phyloP scores from a whole-genome alignment of 164 flowering plant genomes.

The Chimonanthus praecox region DNA sequence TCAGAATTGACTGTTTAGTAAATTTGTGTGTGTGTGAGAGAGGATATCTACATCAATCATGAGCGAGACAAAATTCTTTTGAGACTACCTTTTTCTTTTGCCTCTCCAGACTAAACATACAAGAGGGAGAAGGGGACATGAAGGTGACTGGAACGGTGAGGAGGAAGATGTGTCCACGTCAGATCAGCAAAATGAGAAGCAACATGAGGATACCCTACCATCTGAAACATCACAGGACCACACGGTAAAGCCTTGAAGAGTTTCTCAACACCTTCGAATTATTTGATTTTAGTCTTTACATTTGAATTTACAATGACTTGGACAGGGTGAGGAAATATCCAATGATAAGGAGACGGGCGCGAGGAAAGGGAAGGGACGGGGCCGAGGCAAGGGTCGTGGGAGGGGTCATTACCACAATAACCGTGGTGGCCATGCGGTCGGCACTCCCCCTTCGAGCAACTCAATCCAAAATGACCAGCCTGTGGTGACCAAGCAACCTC shows the following conservation, averaged over 20 bases:
- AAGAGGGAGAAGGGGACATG: slow-evolving; percentile 51
- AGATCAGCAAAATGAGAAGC: slow-evolving; percentile 58
- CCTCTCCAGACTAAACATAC: slow-evolving; percentile 41
- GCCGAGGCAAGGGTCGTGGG: slow-evolving; percentile 70
- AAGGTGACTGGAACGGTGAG: slow-evolving; percentile 47
- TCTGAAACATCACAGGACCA: slow-evolving; percentile 41
- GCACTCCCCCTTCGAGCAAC: slow-evolving; percentile 32
- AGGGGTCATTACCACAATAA: slow-evolving; percentile 43
- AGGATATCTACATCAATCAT: no score
- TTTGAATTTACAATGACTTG: background rate
- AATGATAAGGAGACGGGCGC: slow-evolving; percentile 54
- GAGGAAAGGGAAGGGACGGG: slow-evolving; percentile 49
- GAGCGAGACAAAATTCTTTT: no score
- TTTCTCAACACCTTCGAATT: background rate
- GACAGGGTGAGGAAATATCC: slow-evolving; percentile 53
- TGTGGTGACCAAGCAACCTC: slow-evolving; percentile 48
- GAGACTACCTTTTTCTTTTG: no score
- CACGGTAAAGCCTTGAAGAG: slow-evolving; percentile 27
- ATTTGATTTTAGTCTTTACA: background rate
- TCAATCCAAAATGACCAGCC: slow-evolving; percentile 23
- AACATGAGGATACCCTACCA: slow-evolving; percentile 37
- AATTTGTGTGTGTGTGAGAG: no score
- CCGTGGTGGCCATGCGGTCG: slow-evolving; percentile 40
- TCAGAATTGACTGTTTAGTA: no score
- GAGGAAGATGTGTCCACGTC: slow-evolving; percentile 52